Evolutionary conservation across 2,329 filamentous ascomycete species (phyloP), one percentile per base, ranked within the genome.

Genomic region (Apiospora koreana): DNA sequence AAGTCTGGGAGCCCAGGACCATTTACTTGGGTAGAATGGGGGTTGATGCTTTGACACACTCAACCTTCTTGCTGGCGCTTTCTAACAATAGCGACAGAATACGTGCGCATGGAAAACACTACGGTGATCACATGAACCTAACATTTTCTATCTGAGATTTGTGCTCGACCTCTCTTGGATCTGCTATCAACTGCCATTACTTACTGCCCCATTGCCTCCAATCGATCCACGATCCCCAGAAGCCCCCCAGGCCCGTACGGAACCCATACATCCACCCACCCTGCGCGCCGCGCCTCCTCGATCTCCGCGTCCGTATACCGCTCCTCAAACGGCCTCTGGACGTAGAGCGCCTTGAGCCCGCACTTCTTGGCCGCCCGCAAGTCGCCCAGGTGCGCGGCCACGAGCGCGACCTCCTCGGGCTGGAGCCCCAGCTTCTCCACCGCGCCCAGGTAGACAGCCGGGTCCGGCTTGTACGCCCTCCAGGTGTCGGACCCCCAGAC

Each of bases 341-440:
- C 86, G 76, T 91, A 92, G 16, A 91, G 82, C 0, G 88, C 88
- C 72, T 83, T 82, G 67, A 90, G 81, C 0, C 89, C 89, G 71
- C 82, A 85, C n/a, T 74, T 77, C 75, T 87, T 89, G 4, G 89
- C 89, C 6, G 85, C 88, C 74, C 86, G 82, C 68, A 91, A 76
- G 78, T 91, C 89, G 25, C 75, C 76, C 64, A 91, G 77, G 80
- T 91, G 89, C 31, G 89, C 86, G 50, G 89, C 89, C 5, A 91
- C 87, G 83, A 91, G 85, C 5, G 83, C 87, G 74, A 88, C 89
- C 73, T 91, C 83, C 2, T 74, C 74, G 0, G 86, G 83, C 46
- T 83, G 69, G 42, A 88, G 68, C 0, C 83, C 84, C 54, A 91
- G 75, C 70, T 81, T 84, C 70, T 83, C 79, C 2, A 83, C 87